Conservation (phyloP, 192 early-diverging fungal genomes). For the Coemansia sp. region DNA sequence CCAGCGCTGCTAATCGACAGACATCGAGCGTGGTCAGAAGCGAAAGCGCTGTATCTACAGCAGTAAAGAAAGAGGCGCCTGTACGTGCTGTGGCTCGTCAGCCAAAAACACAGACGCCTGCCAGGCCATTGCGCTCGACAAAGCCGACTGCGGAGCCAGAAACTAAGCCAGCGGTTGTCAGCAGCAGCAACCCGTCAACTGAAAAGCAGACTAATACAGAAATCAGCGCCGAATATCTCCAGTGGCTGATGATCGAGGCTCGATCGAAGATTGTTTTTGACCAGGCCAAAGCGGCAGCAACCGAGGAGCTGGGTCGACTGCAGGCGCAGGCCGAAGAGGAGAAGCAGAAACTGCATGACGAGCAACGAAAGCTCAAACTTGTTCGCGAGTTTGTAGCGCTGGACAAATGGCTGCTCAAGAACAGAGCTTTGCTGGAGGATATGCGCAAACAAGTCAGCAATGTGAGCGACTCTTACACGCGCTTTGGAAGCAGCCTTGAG, state of each 20-base stretch:
- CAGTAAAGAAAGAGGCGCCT: background rate
- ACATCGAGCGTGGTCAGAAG: background rate
- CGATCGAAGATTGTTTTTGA: conserved; percentile 39
- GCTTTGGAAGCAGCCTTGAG: conserved; percentile 17
- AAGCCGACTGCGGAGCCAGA: background rate
- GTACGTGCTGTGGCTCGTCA: background rate
- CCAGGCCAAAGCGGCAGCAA: conserved; percentile 26
- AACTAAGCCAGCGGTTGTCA: background rate
- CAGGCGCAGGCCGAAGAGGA: conserved; percentile 19
- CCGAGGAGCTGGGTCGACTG: conserved; percentile 21
- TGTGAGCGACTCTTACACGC: conserved; percentile 21
- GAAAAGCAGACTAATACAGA: background rate
- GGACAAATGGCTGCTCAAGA: conserved; percentile 24
- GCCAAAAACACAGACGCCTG: background rate
- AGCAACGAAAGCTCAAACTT: conserved; percentile 42
- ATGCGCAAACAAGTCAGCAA: conserved; percentile 20
- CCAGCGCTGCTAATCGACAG: background rate
- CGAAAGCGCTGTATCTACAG: background rate
- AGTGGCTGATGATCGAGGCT: conserved; percentile 44
- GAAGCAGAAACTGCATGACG: conserved; percentile 9
- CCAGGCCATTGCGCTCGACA: background rate
- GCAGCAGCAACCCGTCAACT: background rate
- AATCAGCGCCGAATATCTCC: conserved; percentile 13
- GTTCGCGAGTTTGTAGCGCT: conserved; percentile 38
- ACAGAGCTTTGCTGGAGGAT: conserved; percentile 12